Conservation (phyloP, 1,139 yeast genomes). For the Yamadazyma kanchanaburiensis region DNA sequence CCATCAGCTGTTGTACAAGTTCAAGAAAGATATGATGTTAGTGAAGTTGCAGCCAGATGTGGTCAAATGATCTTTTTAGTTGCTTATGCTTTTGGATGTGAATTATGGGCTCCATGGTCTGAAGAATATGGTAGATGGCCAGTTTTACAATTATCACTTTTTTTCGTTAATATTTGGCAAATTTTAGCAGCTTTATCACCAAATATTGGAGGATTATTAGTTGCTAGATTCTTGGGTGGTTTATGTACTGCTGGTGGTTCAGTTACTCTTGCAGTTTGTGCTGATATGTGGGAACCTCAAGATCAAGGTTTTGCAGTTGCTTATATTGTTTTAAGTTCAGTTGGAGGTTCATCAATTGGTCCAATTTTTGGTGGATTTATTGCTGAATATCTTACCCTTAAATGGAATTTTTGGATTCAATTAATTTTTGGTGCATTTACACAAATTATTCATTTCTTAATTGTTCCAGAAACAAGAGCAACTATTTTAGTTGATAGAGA, state of each 20-base stretch:
- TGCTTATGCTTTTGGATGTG: slow-evolving; percentile 37
- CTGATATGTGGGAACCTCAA: slow-evolving; percentile 37
- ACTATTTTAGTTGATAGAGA: slow-evolving; percentile 27
- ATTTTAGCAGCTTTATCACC: slow-evolving; percentile 32
- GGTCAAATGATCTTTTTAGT: slow-evolving; percentile 34
- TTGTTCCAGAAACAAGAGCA: slow-evolving; percentile 31
- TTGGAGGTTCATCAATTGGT: slow-evolving; percentile 35
- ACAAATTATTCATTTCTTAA: slow-evolving; percentile 24
- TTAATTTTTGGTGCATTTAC: slow-evolving; percentile 32
- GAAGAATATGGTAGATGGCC: slow-evolving; percentile 38
- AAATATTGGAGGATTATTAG: slow-evolving; percentile 25
- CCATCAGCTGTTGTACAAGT: slow-evolving; percentile 25
- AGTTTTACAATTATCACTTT: slow-evolving; percentile 28
- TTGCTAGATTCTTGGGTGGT: slow-evolving; percentile 28
- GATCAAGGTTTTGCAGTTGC: slow-evolving; percentile 36
- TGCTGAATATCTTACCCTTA: slow-evolving; percentile 22
- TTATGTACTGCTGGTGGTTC: slow-evolving; percentile 35
- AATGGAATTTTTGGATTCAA: slow-evolving; percentile 39
- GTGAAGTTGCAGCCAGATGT: slow-evolving; percentile 26
- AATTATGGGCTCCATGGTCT: slow-evolving; percentile 41
- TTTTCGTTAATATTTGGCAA: slow-evolving; percentile 35
- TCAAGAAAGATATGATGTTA: slow-evolving; percentile 23
- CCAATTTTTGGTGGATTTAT: slow-evolving; percentile 36
- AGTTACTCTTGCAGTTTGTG: slow-evolving; percentile 37
- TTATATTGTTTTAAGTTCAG: slow-evolving; percentile 33